Evolutionary conservation across 805 yeast species (phyloP), one percentile per base, ranked within the genome.

Genomic region (Metschnikowia orientalis): DNA sequence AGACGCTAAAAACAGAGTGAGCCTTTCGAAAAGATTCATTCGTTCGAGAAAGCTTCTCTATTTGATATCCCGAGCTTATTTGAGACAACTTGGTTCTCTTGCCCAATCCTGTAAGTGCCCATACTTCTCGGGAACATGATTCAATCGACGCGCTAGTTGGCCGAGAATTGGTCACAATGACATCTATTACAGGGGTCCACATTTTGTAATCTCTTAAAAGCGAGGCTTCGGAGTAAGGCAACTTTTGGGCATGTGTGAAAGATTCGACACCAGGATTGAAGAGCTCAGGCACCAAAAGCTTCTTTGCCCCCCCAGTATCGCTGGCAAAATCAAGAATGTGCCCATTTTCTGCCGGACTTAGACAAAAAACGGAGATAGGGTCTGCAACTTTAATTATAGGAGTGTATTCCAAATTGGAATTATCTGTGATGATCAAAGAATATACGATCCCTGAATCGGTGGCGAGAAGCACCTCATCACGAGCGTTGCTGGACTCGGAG

Each of bases 181-280:
- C 46, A 47, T 71, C 76, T 12, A 66, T 37, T 1, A 71, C 32
- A 0, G 77, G 77, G 0, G 75, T 59, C 77, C 78, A 72, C 40
- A 64, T 69, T 22, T 55, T 57, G 47, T 58, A 64, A 33, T 56
- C 64, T 2, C 47, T 45, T 2, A 56, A 20, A 5, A 60, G 32
- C 17, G 41, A 41, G 5, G 55, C 58, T 18, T 34, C 43, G 15
- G 55, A 55, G 28, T 48, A 58, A 1, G 45, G 39, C 6, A 41
- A 31, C 33, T 36, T 51, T 34, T 31, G 30, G 3, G 10, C 16
- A 12, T 17, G 17, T 9, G 26, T 8, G 21, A 12, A 12, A 22
- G 21, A 7, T 1, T 6, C 10, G 3, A 6, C 19, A 5, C 24
- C 30, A 5, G 20, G 26, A 9, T 34, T 12, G 18, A 32, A 23